These are phyloP conservation scores for Zygosaccharomyces kombuchaensis DNA, from an alignment of 805 yeast species.

Conservation along the genomic window DNA sequence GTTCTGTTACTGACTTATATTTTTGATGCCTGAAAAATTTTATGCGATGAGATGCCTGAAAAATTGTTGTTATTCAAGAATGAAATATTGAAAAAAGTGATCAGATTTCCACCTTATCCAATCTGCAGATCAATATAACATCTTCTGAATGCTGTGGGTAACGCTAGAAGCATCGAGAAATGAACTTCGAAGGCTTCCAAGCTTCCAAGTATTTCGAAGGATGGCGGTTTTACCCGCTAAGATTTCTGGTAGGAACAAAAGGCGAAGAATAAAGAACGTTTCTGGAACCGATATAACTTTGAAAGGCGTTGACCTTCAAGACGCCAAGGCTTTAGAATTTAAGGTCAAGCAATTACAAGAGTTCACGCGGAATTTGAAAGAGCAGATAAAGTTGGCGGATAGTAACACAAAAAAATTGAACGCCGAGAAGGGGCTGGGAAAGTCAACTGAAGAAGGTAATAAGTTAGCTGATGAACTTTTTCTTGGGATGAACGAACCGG, in stretches of 20 bases:
- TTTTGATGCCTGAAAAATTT: slow-evolving; percentile 8
- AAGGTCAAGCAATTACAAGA: slow-evolving; percentile 30
- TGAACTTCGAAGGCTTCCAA: slow-evolving; percentile 1
- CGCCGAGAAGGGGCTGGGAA: neutral
- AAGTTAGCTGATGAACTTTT: slow-evolving; percentile 7
- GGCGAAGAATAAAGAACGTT: slow-evolving; percentile 13
- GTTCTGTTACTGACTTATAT: neutral
- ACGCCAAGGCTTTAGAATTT: slow-evolving; percentile 21
- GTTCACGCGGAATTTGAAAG: slow-evolving; percentile 24
- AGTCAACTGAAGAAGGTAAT: neutral
- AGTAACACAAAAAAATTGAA: slow-evolving; percentile 9
- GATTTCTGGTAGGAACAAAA: slow-evolving; percentile 6
- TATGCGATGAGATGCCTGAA: slow-evolving; percentile 10
- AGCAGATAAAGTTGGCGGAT: slow-evolving; percentile 18
- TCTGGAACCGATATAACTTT: slow-evolving; percentile 14
- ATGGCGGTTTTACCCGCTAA: slow-evolving; percentile 14
- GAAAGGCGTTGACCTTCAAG: slow-evolving; percentile 6
- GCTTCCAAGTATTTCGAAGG: slow-evolving; percentile 6
- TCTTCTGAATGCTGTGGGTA: neutral
- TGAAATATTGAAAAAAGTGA: neutral
- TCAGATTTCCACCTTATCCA: neutral
- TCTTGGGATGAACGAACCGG: neutral
- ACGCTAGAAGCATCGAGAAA: neutral
- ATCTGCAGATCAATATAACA: neutral
- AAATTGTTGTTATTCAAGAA: slow-evolving; percentile 2